Base-by-base conservation (phyloP, 495 filamentous ascomycete genomes). In the Hyaloscypha finlandica region DNA sequence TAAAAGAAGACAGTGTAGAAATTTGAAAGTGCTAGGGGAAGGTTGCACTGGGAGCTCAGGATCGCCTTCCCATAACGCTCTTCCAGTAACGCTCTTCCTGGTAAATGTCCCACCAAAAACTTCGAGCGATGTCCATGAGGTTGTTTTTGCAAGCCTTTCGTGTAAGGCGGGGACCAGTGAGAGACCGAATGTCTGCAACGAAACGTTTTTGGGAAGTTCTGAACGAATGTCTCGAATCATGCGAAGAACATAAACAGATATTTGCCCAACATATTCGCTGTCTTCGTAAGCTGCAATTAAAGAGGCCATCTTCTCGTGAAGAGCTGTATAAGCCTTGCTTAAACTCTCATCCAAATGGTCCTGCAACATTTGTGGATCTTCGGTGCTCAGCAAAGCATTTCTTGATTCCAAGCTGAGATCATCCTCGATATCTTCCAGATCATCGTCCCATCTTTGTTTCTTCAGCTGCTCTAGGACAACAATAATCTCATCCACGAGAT, bases 11-110 rank as follows among this genome's bases (percentile, higher is more conserved):
- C 81, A 84, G 33, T 88, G 85, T 52, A 97, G 74, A 61, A 94
- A 90, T 67, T 84, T 85, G 75, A 97, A 96, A 3, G 88, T 84
- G 32, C 83, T 81, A 0, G 92, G 88, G 1, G 93, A 93, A 0
- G 94, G 93, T 68, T 93, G 92, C n/a, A 88, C 80, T 1, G 95
- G 95, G 31, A 96, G 73, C 39, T 84, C 81, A 0, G 92, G 93
- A 22, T 84, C 79, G 0, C 90, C 90, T 71, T 95, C 92, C 92
- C 92, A 96, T 1, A 96, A 81, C 1, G 82, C 80, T 65, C 85
- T 78, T 20, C 87, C 82, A 0, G 70, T 72, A 9, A 83, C 78
- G 25, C 70, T 77, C 70, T 77, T 83, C 55, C 78, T 74, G 4
- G 79, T 61, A 0, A 77, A 75, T 25, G 69, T 73, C 1, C 75